phyloP scores from a whole-genome alignment of 2,329 filamentous ascomycete species.

The Colletotrichum lini region DNA sequence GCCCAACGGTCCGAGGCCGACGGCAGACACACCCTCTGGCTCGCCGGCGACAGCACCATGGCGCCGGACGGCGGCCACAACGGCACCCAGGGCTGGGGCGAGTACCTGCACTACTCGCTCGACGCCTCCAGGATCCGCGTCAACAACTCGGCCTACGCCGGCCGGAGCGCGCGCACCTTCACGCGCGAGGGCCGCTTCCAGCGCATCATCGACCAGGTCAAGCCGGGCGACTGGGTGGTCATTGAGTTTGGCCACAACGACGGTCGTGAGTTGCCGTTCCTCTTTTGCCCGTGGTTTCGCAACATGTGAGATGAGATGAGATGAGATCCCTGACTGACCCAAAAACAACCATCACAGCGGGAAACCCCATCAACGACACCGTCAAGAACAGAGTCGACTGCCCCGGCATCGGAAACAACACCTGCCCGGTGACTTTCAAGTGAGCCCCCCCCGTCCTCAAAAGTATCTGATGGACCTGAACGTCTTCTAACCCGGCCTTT shows the following conservation, averaged over 20 bases:
- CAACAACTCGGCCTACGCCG: slow-evolving; percentile 76
- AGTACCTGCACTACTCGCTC: slow-evolving; percentile 69
- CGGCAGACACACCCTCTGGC: slow-evolving; percentile 60
- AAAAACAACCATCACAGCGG: background rate
- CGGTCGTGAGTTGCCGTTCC: slow-evolving; percentile 58
- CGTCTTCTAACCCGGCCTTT: too few relatives aligned
- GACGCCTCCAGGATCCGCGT: slow-evolving; percentile 46
- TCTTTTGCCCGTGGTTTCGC: too few relatives aligned
- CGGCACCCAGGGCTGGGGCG: slow-evolving; percentile 72
- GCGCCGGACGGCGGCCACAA: slow-evolving; percentile 58
- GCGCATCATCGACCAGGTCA: slow-evolving; percentile 65
- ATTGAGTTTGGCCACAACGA: slow-evolving; percentile 84
- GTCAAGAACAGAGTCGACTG: slow-evolving; percentile 77
- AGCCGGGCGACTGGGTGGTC: slow-evolving; percentile 74
- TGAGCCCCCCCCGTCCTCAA: background rate
- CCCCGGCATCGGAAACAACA: slow-evolving; percentile 66
- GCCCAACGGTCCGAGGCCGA: slow-evolving; percentile 11
- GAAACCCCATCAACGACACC: slow-evolving; percentile 51
- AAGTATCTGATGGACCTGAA: too few relatives aligned
- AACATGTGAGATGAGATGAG: background rate
- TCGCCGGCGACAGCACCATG: slow-evolving; percentile 76
- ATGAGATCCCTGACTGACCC: background rate
- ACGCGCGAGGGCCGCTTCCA: slow-evolving; percentile 76
- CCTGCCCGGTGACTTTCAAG: slow-evolving; percentile 65
- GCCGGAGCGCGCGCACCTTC: slow-evolving; percentile 77